Evolutionary conservation across 2,329 filamentous ascomycete genomes (phyloP).

Genomic region (Dendryphion nanum): DNA sequence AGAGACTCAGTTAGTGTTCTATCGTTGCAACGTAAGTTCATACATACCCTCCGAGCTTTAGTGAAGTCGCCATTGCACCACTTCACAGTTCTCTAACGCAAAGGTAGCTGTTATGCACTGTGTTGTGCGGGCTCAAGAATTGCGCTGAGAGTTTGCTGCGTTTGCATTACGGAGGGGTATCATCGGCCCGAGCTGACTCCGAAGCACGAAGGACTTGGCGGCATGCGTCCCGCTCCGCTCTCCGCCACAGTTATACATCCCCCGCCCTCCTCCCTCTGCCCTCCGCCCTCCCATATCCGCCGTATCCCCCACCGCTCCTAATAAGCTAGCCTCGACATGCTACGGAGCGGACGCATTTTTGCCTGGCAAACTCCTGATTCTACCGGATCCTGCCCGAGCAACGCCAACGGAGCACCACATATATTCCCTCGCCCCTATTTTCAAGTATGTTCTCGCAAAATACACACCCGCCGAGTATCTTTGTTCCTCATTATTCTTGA

Average conservation of each 20-base stretch:
- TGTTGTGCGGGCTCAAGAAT: too few species aligned
- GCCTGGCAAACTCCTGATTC: too few species aligned
- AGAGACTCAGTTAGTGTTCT: conserved; percentile 7
- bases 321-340: too few species aligned
- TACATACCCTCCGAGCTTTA: conserved; percentile 23
- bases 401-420: too few species aligned
- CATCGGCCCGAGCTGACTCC: conserved; percentile 2
- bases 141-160: conserved; percentile 16
- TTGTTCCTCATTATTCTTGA: neutral
- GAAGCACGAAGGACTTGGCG: conserved; percentile 9
- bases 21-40: neutral
- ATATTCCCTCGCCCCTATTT: too few species aligned
- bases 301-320: neutral
- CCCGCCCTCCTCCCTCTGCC: neutral
- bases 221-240: conserved; percentile 1
- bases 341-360: too few species aligned
- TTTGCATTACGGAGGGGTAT: conserved; percentile 13
- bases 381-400: too few species aligned
- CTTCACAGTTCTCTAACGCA: too few species aligned
- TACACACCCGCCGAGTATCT: too few species aligned
- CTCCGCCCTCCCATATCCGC: neutral
- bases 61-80: conserved; percentile 26
- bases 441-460: too few species aligned
- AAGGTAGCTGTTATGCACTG: too few species aligned
- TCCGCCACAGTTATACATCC: too few species aligned